Conservation (phyloP, 805 yeast species). For the Metschnikowia cubensis region DNA sequence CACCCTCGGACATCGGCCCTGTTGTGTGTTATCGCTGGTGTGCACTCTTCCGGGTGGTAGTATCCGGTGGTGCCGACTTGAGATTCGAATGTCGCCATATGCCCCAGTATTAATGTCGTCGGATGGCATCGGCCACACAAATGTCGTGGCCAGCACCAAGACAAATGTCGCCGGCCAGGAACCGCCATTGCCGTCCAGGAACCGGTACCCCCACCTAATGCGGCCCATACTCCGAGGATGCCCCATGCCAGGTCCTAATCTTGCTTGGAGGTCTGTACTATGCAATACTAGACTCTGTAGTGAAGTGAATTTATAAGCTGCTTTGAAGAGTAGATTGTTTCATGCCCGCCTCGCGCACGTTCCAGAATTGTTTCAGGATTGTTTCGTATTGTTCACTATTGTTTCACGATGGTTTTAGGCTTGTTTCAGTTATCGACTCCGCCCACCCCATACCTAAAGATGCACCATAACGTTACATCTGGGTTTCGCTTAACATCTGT, state of each 20-base stretch:
- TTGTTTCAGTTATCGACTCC: too few relatives aligned
- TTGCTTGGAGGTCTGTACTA: neutral
- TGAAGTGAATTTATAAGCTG: neutral
- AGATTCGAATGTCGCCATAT: neutral
- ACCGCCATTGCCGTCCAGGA: neutral
- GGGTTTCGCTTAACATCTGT: neutral
- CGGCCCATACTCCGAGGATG: too few relatives aligned
- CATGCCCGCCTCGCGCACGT: neutral
- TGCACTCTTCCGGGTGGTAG: too few relatives aligned
- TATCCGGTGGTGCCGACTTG: neutral
- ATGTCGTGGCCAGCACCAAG: neutral
- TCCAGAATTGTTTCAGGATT: neutral
- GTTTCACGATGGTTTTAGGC: too few relatives aligned
- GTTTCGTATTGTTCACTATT: neutral
- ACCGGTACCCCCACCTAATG: neutral
- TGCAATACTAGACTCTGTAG: neutral
- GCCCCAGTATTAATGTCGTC: neutral
- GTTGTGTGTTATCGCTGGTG: neutral
- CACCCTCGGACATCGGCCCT: conserved; percentile 1
- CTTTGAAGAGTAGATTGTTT: neutral
- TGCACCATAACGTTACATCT: neutral
- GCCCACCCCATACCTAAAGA: too few relatives aligned
- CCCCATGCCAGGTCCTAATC: too few relatives aligned
- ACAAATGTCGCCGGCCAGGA: neutral
- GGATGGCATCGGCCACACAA: too few relatives aligned